A percentile compares a stretch with the other conserved stretches of the same genome.
Conservation (phyloP, 106 monocot genomes). For the Phalaenopsis aphrodite region DNA sequence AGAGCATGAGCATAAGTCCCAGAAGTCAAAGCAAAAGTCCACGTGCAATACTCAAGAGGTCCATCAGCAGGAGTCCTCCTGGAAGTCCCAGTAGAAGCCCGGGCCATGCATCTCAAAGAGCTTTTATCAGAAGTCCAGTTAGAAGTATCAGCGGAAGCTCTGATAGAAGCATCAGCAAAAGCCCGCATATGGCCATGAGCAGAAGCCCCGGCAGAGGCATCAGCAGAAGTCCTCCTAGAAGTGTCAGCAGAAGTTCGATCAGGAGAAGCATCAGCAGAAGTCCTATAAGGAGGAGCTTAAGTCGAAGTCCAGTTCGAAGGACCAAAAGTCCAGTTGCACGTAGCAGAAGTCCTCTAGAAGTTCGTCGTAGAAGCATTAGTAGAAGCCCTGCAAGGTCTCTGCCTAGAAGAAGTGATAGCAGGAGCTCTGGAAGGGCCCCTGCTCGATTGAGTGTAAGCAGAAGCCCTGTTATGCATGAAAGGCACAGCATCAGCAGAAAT, state of each 20-base stretch:
- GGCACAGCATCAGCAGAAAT: constrained; percentile 28
- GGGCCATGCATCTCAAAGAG: constrained; percentile 45
- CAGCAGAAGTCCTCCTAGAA: constrained; percentile 9
- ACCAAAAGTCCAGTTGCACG: constrained; percentile 23
- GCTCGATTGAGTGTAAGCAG: constrained; percentile 20
- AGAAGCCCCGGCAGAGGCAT: constrained; percentile 21
- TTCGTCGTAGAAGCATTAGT: constrained; percentile 24
- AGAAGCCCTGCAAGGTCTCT: constrained; percentile 35
- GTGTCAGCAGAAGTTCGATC: not conserved
- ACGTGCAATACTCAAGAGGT: constrained; percentile 6
- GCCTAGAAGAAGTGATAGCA: constrained; percentile 27
- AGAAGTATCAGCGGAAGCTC: constrained; percentile 18
- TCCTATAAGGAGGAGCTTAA: constrained; percentile 19
- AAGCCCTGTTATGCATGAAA: constrained; percentile 19
- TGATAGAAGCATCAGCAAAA: constrained; percentile 25
- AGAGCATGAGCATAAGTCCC: constrained; percentile 81
- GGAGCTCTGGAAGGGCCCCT: constrained; percentile 28
- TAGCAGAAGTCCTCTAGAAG: constrained; percentile 26
- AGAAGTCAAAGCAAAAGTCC: constrained; percentile 40
- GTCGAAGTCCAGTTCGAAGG: constrained; percentile 18
- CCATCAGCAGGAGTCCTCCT: constrained; percentile 2
- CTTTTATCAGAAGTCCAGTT: constrained; percentile 47
- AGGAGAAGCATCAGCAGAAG: constrained; percentile 17
- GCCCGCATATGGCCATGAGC: constrained; percentile 20
- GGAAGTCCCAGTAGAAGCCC: constrained; percentile 25